phyloP scores from a whole-genome alignment of 257 asterid genomes.

The Datura wrightii region DNA sequence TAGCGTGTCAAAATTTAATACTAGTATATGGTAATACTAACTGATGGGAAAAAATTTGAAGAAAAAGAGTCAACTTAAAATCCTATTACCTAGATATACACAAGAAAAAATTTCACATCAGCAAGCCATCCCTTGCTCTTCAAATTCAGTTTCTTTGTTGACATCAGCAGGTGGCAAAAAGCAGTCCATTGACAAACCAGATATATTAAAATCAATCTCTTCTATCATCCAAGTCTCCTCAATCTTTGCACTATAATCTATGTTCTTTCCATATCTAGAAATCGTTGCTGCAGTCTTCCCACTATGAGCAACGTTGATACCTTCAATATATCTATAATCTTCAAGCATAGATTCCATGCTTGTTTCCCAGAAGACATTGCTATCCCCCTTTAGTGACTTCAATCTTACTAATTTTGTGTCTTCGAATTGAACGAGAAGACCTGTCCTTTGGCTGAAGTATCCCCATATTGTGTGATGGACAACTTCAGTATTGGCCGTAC shows the following conservation, averaged over 20 bases:
- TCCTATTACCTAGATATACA: neutral
- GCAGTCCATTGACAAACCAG: conserved; percentile 68
- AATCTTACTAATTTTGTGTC: conserved; percentile 77
- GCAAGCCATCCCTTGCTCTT: conserved; percentile 31
- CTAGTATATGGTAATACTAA: too few species aligned
- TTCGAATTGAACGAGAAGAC: conserved; percentile 73
- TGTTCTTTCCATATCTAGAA: conserved; percentile 70
- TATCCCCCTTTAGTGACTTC: conserved; percentile 56
- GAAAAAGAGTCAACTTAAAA: neutral
- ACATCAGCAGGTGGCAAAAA: conserved; percentile 78
- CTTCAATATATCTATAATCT: conserved; percentile 67
- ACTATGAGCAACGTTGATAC: conserved; percentile 78
- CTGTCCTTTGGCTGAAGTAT: conserved; percentile 81
- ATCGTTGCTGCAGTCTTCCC: conserved; percentile 69
- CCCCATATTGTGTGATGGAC: conserved; percentile 93
- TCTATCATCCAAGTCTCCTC: conserved; percentile 86
- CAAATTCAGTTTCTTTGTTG: conserved; percentile 44
- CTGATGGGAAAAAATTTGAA: neutral
- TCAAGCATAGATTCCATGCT: conserved; percentile 67
- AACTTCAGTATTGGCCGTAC: conserved; percentile 69
- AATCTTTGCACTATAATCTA: conserved; percentile 62
- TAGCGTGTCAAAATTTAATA: too few species aligned
- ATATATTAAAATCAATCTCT: conserved; percentile 80
- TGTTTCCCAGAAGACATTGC: conserved; percentile 72
- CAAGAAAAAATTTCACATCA: neutral